Evolutionary conservation across 306 rosid genomes (phyloP).

Genomic region (Cucumis melo): DNA sequence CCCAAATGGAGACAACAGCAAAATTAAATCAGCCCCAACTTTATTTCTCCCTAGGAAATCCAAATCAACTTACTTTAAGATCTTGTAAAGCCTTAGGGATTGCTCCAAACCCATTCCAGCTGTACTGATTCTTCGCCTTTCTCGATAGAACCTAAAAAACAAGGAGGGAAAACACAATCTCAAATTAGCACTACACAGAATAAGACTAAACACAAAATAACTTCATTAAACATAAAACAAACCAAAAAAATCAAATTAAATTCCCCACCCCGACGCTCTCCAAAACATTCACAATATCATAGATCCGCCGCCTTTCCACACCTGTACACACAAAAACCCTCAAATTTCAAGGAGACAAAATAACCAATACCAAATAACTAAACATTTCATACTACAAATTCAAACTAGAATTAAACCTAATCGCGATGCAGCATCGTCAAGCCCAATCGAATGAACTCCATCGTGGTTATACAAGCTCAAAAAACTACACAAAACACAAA

Average conservation of each 20-base stretch:
- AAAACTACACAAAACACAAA: slow-evolving; percentile 24
- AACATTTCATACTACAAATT: neutral
- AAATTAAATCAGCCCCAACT: neutral
- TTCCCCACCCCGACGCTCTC: slow-evolving; percentile 73
- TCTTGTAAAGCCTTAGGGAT: slow-evolving; percentile 50
- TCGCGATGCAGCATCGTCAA: slow-evolving; percentile 79
- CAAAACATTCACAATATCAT: slow-evolving; percentile 78
- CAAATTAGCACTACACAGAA: neutral
- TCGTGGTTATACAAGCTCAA: slow-evolving; percentile 63
- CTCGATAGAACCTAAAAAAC: slow-evolving; percentile 56
- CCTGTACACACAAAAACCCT: slow-evolving; percentile 21
- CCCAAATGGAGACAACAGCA: neutral
- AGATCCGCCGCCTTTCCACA: slow-evolving; percentile 87
- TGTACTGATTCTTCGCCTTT: slow-evolving; percentile 81
- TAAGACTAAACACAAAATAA: neutral
- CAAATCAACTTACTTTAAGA: slow-evolving; percentile 41
- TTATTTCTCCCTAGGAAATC: neutral
- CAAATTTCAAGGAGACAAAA: neutral
- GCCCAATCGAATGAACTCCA: slow-evolving; percentile 45
- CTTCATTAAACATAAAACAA: neutral
- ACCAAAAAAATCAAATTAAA: neutral
- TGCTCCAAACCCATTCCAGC: slow-evolving; percentile 86
- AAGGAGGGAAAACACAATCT: neutral
- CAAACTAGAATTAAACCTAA: slow-evolving; percentile 35
- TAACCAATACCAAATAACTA: neutral